Evolutionary conservation across 768 basidiomycete species (phyloP).

Genomic region (Rhodotorula kratochvilovae): DNA sequence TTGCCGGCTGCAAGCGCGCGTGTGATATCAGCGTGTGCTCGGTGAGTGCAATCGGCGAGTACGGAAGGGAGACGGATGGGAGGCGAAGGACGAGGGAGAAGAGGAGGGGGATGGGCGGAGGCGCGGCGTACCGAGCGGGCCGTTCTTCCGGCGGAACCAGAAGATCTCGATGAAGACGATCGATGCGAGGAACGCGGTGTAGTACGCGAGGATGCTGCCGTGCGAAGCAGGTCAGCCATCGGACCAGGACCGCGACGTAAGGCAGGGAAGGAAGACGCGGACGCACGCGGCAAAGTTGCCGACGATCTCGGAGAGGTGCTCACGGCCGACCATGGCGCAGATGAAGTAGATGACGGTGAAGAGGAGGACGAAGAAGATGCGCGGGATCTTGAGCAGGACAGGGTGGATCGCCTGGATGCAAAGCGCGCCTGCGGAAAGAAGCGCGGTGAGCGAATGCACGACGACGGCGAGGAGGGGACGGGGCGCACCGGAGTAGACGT

Average conservation of each 20-base stretch:
- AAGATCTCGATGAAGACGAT: constrained; percentile 19
- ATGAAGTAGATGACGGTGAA: constrained; percentile 24
- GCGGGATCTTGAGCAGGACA: constrained; percentile 24
- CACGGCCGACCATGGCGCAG: constrained; percentile 28
- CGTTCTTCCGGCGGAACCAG: constrained; percentile 23
- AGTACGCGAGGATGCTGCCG: constrained; percentile 24
- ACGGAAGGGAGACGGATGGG: background rate
- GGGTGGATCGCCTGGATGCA: constrained; percentile 33
- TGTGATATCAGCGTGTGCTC: too few relatives aligned
- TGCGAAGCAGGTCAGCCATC: background rate
- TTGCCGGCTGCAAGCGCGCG: background rate
- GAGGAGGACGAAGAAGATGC: constrained; percentile 29
- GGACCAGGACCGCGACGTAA: background rate
- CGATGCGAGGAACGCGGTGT: constrained; percentile 24
- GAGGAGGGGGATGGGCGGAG: background rate
- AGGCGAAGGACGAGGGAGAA: too few relatives aligned
- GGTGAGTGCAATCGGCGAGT: too few relatives aligned
- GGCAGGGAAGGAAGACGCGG: background rate
- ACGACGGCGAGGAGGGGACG: constrained; percentile 39
- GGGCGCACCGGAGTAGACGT: constrained; percentile 41
- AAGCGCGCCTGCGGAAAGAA: constrained; percentile 15
- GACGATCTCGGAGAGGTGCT: constrained; percentile 46
- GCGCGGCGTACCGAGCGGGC: constrained; percentile 6
- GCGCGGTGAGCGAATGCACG: constrained; percentile 11
- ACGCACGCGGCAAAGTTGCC: constrained; percentile 49